Percentiles rank a stretch among this genome's conserved stretches.
These are phyloP conservation scores for Sorghum bicolor DNA, from an alignment of 176 grass and related monocot genomes.

Conservation along the genomic window DNA sequence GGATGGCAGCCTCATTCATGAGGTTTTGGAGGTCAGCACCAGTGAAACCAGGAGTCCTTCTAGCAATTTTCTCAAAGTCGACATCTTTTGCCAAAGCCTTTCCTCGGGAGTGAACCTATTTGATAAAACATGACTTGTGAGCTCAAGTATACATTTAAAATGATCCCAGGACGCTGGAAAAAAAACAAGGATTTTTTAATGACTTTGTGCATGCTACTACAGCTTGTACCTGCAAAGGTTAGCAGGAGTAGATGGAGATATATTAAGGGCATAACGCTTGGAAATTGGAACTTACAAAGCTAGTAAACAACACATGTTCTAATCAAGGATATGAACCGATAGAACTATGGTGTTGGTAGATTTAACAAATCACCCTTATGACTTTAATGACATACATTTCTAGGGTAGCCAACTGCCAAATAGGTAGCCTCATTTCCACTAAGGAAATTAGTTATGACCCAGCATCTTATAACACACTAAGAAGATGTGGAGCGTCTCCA, in stretches of 20 bases:
- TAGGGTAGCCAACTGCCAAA: neutral
- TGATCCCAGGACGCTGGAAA: neutral
- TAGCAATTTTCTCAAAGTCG: slow-evolving; percentile 92
- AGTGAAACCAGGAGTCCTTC: slow-evolving; percentile 95
- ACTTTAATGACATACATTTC: neutral
- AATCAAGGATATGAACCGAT: neutral
- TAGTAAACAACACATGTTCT: neutral
- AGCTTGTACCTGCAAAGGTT: neutral
- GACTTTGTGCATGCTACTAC: neutral
- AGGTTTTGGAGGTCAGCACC: slow-evolving; percentile 97
- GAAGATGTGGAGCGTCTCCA: neutral
- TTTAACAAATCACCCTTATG: neutral
- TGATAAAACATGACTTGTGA: neutral
- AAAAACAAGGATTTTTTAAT: neutral
- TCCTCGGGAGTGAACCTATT: slow-evolving; percentile 93
- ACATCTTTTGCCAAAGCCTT: slow-evolving; percentile 94
- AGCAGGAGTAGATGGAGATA: neutral
- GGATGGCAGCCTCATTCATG: slow-evolving; percentile 98
- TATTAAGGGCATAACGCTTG: neutral
- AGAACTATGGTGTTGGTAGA: neutral
- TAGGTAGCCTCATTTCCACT: neutral
- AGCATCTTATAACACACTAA: neutral
- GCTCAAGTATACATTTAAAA: neutral
- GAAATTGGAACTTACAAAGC: neutral
- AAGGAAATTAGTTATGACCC: neutral